phyloP scores from a whole-genome alignment of 2,329 filamentous ascomycete genomes.

The Coniosporium tulheliwenetii region DNA sequence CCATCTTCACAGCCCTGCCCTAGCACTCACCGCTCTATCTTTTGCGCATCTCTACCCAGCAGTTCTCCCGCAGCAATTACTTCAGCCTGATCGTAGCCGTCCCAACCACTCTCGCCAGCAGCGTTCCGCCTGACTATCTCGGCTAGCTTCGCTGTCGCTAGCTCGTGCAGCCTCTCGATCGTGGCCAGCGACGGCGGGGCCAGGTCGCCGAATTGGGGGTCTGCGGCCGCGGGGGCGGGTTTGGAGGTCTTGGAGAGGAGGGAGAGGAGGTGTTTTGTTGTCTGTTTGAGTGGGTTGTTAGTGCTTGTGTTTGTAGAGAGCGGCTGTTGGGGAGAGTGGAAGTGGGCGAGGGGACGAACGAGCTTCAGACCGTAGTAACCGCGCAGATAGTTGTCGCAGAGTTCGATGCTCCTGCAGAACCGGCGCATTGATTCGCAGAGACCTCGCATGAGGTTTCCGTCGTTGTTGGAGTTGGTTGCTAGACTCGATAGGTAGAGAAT shows the following conservation, averaged over 20 bases:
- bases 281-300: not conserved
- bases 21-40: constrained; percentile 13
- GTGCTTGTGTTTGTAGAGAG: constrained; percentile 4
- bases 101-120: constrained; percentile 49
- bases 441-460: constrained; percentile 26
- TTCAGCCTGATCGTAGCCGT: constrained; percentile 57
- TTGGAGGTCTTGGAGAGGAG: constrained; percentile 11
- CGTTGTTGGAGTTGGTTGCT: constrained; percentile 11
- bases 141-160: constrained; percentile 57
- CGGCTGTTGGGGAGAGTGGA: constrained; percentile 6
- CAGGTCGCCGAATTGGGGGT: constrained; percentile 19
- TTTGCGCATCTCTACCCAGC: constrained; percentile 36
- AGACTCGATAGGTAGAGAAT: constrained; percentile 54
- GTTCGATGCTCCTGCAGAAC: constrained; percentile 80
- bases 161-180: constrained; percentile 52
- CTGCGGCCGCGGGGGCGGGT: constrained; percentile 13
- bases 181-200: constrained; percentile 40
- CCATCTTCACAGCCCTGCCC: too few relatives aligned
- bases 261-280: constrained; percentile 8
- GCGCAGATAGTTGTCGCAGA: constrained; percentile 83
- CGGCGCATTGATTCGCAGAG: constrained; percentile 63
- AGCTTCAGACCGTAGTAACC: constrained; percentile 86
- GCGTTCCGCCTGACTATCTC: constrained; percentile 57
- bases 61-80: constrained; percentile 56
- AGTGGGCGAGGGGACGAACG: constrained; percentile 34